Evolutionary conservation across 768 basidiomycete genomes (phyloP), one percentile per base, ranked within the genome.

Genomic region (Cantharellus cinnabarinus): DNA sequence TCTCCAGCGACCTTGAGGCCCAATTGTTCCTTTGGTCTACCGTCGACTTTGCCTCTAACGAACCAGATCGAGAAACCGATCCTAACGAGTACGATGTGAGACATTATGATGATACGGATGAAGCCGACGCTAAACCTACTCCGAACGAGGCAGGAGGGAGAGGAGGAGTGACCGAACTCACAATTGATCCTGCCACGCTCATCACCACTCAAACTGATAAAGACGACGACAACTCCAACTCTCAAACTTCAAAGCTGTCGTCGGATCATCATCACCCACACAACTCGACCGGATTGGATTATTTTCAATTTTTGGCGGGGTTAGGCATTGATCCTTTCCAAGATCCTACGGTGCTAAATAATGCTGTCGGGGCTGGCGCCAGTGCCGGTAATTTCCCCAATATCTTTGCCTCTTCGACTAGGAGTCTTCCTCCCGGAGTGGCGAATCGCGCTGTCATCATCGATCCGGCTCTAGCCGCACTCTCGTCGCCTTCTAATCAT

Each of bases 1-100:
- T 79, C 66, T 10, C 10, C 29, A 81, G 83, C 5, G 87, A 89
- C 70, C 74, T 89, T 58, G 74, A 75, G 20, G 81, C 85, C 0
- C 85, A 85, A 67, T 80, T 87, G 58, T 82, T 83, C 68, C 73
- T 90, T 58, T 90, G 89, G 89, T 83, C 85, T 10, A 81, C 85
- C 69, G 74, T 89, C 59, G 70, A 80, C 4, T 90, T 90, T 67
- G 80, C 87, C 61, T 79, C 79, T 0, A 85, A 87, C 65, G 87
- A 88, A 52, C 74, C 76, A 20, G 20, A 29, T 29, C 20, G 20
- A 29, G 20, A 29, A 29, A 29, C 20, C 20, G 20, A 29, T 29
- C 20, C 20, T 29, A 29, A 29, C 20, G 20, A 29, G 20, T 29
- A 29, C 20, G 20, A 29, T 29, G 20, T 29, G 20, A 29, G 20